Base-by-base conservation (phyloP, 352 stramenopile species). In the Globisporangium takayamanum region DNA sequence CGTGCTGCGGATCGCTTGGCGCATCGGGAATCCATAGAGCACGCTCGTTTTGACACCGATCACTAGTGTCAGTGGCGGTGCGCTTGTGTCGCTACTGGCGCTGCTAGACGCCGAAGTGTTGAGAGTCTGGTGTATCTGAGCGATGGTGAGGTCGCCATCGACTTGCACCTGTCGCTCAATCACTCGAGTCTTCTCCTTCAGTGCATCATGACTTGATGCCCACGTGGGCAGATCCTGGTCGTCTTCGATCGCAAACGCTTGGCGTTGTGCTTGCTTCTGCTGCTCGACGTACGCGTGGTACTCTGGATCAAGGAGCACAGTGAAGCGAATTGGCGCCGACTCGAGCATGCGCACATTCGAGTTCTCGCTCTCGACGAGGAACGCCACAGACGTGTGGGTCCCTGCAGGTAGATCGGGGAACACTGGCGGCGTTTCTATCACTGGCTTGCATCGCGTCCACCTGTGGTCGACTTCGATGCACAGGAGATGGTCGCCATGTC, bases 31-130 rank as follows among this genome's bases (percentile, higher is more conserved):
- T 33, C 76, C 76, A 37, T 64, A 16, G 10, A 69, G 12, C 12
- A 79, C 55, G 10, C 59, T 68, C 0, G 71, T 74, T 50, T 88
- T 88, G 53, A 87, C 50, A 7, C 78, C 78, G 50, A 86, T 73
- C 12, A 86, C 26, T 0, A 88, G 50, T 11, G 58, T 12, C 20
- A 30, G n/a, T 14, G 28, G 33, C 5, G 50, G 60, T 5, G 39
- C 12, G 42, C 42, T 47, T 15, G 37, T n/a, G n/a, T n/a, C n/a
- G n/a, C n/a, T n/a, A n/a, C 6, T 28, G 26, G 16, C 8, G 18
- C 16, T 55, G 26, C 22, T 14, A 57, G 36, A 28, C 15, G n/a
- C 28, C 22, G 0, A 22, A 22, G 26, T 46, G 8, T 15, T 15
- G 20, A 53, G 45, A 28, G 10, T 45, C 55, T 20, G 10, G 16